These are phyloP conservation scores for Malus orientalis DNA, from an alignment of 306 rosid species.

Conservation along the genomic window DNA sequence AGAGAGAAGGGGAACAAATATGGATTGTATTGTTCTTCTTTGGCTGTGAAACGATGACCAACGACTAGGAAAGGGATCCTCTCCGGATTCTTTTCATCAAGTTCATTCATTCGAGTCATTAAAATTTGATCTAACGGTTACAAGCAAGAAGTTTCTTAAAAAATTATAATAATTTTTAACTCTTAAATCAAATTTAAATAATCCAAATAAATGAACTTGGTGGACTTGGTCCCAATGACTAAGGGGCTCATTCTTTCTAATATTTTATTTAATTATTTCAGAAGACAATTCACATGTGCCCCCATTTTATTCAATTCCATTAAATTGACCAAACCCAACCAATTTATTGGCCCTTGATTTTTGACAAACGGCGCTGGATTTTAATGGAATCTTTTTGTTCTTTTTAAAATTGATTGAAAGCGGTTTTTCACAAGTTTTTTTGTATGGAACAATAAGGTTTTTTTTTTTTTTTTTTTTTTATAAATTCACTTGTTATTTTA, in stretches of 20 bases:
- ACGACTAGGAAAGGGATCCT: not conserved
- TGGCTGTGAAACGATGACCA: slow-evolving; percentile 33
- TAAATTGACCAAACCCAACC: not conserved
- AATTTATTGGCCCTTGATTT: not conserved
- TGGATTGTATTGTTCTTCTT: not conserved
- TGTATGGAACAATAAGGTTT: fast-evolving
- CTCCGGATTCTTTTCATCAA: too few relatives aligned
- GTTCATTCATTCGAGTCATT: too few relatives aligned
- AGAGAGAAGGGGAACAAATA: not conserved
- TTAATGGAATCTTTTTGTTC: not conserved
- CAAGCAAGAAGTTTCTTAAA: fast-evolving
- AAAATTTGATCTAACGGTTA: too few relatives aligned
- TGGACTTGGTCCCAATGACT: too few relatives aligned
- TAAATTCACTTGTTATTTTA: too few relatives aligned
- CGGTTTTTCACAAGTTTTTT: too few relatives aligned
- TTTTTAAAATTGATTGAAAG: too few relatives aligned
- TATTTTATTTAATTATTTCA: not conserved
- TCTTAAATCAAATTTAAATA: too few relatives aligned
- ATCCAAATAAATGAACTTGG: too few relatives aligned
- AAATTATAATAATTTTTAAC: too few relatives aligned
- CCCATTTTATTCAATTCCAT: not conserved
- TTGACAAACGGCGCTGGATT: slow-evolving; percentile 2
- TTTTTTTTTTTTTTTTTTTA: too few relatives aligned
- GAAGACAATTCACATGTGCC: not conserved
- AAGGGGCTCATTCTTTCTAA: not conserved